A percentile compares a stretch with the other conserved stretches of the same genome.
phyloP scores from a whole-genome alignment of 768 basidiomycete species.

The Tephrocybe sp. region DNA sequence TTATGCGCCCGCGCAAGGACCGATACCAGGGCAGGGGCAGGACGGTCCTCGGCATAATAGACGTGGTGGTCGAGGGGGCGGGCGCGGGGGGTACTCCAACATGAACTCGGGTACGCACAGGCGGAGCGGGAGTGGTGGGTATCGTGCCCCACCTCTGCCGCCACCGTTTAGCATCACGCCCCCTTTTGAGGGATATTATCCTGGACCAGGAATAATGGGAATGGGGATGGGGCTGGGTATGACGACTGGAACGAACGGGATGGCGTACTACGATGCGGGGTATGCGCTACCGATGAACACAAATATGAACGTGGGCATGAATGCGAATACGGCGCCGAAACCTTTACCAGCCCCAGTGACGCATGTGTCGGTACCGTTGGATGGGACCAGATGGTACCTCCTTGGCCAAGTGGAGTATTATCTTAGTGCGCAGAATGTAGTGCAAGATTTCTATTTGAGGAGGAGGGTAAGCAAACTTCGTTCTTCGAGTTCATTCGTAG shows the following conservation, averaged over 20 bases:
- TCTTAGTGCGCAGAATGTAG: slow-evolving; percentile 86
- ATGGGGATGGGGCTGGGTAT: background rate
- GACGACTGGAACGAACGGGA: too few relatives aligned
- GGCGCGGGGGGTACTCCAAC: slow-evolving; percentile 31
- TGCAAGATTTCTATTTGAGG: slow-evolving; percentile 82
- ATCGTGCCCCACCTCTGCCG: slow-evolving; percentile 27
- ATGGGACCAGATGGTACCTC: slow-evolving; percentile 65
- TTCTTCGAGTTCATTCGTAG: slow-evolving; percentile 4
- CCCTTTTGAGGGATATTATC: slow-evolving; percentile 14
- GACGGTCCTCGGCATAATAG: background rate
- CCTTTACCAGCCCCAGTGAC: slow-evolving; percentile 25
- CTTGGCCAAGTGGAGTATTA: slow-evolving; percentile 92
- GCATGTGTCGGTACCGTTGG: slow-evolving; percentile 51
- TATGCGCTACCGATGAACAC: too few relatives aligned
- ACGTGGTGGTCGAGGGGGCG: slow-evolving; percentile 29
- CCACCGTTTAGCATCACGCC: slow-evolving; percentile 30
- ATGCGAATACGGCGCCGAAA: slow-evolving; percentile 18
- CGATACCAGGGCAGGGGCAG: background rate
- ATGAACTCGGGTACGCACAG: slow-evolving; percentile 19
- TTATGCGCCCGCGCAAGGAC: background rate
- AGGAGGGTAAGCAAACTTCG: slow-evolving; percentile 65
- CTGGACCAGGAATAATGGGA: slow-evolving; percentile 8
- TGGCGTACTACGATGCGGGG: slow-evolving; percentile 33
- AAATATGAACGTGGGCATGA: too few relatives aligned
- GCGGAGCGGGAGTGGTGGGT: slow-evolving; percentile 33